Evolutionary conservation across 169 alveolate genomes (phyloP), one percentile per base, ranked within the genome.

Genomic region (Plasmodium blacklocki): DNA sequence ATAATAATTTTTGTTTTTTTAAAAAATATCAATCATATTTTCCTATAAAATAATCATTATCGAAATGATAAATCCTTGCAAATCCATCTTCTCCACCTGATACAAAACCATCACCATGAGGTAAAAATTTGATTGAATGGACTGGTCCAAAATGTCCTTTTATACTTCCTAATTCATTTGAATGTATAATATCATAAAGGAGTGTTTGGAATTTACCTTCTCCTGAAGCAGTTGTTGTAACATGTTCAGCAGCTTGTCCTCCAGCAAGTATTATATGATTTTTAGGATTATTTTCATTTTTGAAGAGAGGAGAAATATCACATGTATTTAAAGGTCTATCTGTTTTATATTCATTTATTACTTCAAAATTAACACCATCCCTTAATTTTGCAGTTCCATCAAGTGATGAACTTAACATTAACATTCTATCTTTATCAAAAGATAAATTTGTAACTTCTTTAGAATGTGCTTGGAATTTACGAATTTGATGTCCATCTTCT

Each of bases 71-170:
- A 15, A 97, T 92, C 85, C 99, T 95, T 15, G 98, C 98, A 93
- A 94, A 94, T 18, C 99, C 99, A 88, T 98, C 99, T 93, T 98
- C 99, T 39, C 98, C 98, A 0, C 99, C 99, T 56, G 98, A 95
- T 39, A 97, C 98, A 89, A 96, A 97, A 39, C 98, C 96, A 76
- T 91, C 90, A 19, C 99, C 99, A 88, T 96, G 98, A 2, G 99
- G 98, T 59, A 96, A 89, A 88, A 96, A 94, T 23, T 96, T 97
- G 43, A 98, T 85, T 45, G 99, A 94, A 93, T 98, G 97, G 66
- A 98, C 97, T 12, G 99, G 98, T 56, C 99, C 99, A 93, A 98
- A 97, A 94, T 97, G 99, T 9, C 99, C 99, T 91, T 94, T 95
- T 78, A 98, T 93, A 60, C 97, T 96, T 9, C 99, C 99, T 21